Conservation (phyloP, 768 basidiomycete species). For the Dioszegia hungarica region DNA sequence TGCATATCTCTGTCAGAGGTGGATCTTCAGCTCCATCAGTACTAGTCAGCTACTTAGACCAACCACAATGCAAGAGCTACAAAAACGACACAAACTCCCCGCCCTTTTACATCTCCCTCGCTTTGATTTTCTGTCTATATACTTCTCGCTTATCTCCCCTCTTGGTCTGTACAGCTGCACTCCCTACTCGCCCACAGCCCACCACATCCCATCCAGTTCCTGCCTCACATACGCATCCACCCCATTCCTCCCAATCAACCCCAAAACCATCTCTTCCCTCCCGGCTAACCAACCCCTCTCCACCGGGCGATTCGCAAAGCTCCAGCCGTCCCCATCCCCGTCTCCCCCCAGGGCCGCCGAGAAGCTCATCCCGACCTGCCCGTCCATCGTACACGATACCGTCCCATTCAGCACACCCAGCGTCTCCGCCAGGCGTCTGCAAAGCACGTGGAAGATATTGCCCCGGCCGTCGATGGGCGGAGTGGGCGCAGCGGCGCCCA, state of each 20-base stretch:
- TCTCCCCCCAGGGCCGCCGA: constrained; percentile 24
- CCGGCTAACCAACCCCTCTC: constrained; percentile 34
- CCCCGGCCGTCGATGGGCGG: constrained; percentile 7
- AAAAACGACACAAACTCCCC: no score
- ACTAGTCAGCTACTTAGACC: no score
- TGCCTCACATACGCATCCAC: constrained; percentile 21
- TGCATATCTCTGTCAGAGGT: no score
- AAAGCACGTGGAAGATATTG: constrained; percentile 41
- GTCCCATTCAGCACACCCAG: constrained; percentile 44
- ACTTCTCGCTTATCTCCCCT: no score
- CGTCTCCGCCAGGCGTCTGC: constrained; percentile 46
- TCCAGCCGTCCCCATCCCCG: constrained; percentile 37
- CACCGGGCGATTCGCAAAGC: constrained; percentile 18
- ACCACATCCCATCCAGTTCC: constrained; percentile 34
- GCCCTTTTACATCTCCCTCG: no score
- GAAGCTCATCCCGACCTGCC: constrained; percentile 7
- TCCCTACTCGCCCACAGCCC: constrained; percentile 9
- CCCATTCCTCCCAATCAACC: constrained; percentile 11
- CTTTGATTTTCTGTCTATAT: no score
- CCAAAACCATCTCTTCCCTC: constrained; percentile 25
- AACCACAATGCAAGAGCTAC: no score
- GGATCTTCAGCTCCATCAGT: no score
- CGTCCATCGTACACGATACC: constrained; percentile 13
- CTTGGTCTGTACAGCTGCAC: no score
- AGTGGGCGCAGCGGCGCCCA: background rate